Conservation (phyloP, 176 grass and related monocot species). For the Miscanthus lutarioriparius region DNA sequence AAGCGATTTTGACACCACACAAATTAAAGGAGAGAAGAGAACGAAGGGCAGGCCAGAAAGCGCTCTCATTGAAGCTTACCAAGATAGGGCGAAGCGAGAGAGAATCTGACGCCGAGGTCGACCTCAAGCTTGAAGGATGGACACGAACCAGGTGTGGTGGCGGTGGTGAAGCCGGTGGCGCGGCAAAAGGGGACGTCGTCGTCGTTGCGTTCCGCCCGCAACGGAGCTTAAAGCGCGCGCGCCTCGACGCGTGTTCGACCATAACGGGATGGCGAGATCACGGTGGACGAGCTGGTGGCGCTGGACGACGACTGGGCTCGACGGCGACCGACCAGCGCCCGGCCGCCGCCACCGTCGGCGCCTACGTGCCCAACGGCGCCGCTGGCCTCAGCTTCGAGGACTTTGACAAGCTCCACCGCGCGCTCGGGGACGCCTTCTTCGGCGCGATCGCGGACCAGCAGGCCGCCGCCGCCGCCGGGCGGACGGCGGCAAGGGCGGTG, state of each 20-base stretch:
- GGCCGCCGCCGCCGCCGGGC: background rate
- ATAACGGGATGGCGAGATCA: constrained; percentile 82
- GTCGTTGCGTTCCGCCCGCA: constrained; percentile 78
- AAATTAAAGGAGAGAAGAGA: background rate
- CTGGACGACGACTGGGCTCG: constrained; percentile 78
- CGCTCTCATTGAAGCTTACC: background rate
- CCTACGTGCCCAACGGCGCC: constrained; percentile 51
- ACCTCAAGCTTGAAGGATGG: background rate
- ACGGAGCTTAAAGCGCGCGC: constrained; percentile 70
- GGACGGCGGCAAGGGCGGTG: background rate
- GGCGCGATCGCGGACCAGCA: constrained; percentile 4
- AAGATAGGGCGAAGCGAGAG: too few relatives aligned
- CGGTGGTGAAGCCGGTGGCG: constrained; percentile 35
- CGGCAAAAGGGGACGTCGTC: constrained; percentile 37
- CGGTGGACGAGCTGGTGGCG: constrained; percentile 72
- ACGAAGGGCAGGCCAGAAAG: background rate
- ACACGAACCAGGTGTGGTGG: constrained; percentile 11
- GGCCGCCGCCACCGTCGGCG: constrained; percentile 38
- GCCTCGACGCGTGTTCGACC: constrained; percentile 74
- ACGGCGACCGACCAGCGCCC: constrained; percentile 45
- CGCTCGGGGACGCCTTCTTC: constrained; percentile 59
- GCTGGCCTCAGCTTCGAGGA: constrained; percentile 58
- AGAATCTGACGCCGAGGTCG: too few relatives aligned
- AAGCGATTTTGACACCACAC: background rate
- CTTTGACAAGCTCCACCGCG: constrained; percentile 67